These are phyloP conservation scores for Lentithecium fluviatile DNA, from an alignment of 495 filamentous ascomycete species.

Conservation along the genomic window DNA sequence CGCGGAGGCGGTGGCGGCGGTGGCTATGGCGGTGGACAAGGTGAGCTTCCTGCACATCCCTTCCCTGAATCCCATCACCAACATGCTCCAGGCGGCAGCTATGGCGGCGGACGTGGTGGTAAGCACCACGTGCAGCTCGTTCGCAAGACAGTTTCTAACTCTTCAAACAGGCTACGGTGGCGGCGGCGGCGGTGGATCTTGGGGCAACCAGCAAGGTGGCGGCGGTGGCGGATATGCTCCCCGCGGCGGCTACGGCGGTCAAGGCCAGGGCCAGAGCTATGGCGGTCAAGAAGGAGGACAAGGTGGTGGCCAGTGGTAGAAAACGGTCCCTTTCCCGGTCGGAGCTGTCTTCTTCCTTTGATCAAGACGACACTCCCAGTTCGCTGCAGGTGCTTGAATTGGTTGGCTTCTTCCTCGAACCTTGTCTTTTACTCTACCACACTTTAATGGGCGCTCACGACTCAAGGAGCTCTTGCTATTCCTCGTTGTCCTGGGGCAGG, in stretches of 20 bases:
- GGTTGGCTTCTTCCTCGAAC: constrained; percentile 11
- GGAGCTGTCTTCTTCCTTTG: neutral
- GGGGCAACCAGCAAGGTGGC: constrained; percentile 16
- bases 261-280: constrained; percentile 18
- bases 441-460: constrained; percentile 16
- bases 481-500: constrained; percentile 17
- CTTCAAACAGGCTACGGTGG: constrained; percentile 9
- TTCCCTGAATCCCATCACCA: neutral
- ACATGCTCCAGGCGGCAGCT: neutral
- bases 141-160: neutral
- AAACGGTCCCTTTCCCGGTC: neutral
- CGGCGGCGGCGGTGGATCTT: constrained; percentile 20
- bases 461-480: constrained; percentile 25
- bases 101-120: constrained; percentile 5
- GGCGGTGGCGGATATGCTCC: constrained; percentile 14
- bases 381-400: constrained; percentile 2
- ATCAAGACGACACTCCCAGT: neutral
- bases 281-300: constrained; percentile 15
- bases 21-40: constrained; percentile 19
- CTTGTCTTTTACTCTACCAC: constrained; percentile 17
- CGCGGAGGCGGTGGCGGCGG: constrained; percentile 28
- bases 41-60: neutral
- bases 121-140: neutral
- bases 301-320: constrained; percentile 25
- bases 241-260: constrained; percentile 19